These are phyloP conservation scores for Trichoderma afroharzianum DNA, from an alignment of 2,329 filamentous ascomycete genomes.

Conservation along the genomic window DNA sequence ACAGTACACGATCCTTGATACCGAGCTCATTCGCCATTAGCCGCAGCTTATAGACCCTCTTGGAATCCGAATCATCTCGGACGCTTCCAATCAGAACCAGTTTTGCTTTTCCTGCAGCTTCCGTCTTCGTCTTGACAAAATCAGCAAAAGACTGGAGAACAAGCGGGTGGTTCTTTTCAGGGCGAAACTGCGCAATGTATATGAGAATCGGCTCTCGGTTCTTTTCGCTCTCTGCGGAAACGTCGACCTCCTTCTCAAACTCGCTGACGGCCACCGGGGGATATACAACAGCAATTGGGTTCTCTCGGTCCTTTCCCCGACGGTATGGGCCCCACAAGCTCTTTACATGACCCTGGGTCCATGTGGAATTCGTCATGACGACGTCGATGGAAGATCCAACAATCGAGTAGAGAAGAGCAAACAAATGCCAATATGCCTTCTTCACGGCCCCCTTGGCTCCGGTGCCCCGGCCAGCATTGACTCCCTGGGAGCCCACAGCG, in stretches of 20 bases:
- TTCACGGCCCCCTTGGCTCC: constrained; percentile 71
- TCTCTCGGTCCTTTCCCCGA: constrained; percentile 40
- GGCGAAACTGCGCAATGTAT: constrained; percentile 96
- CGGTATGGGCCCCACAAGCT: constrained; percentile 69
- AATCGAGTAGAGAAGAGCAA: constrained; percentile 76
- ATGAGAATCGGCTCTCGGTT: constrained; percentile 69
- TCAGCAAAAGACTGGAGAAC: constrained; percentile 80
- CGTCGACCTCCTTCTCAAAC: constrained; percentile 68
- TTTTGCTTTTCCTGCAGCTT: constrained; percentile 54
- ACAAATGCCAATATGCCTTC: constrained; percentile 79
- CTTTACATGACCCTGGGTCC: constrained; percentile 83
- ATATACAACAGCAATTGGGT: constrained; percentile 73
- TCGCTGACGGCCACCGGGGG: constrained; percentile 89
- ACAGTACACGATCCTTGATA: constrained; percentile 79
- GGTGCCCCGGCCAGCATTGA: constrained; percentile 78
- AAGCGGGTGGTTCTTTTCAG: constrained; percentile 92
- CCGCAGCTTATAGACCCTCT: constrained; percentile 81
- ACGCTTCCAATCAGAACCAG: constrained; percentile 89
- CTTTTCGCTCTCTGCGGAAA: constrained; percentile 66
- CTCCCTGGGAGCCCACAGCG: constrained; percentile 58
- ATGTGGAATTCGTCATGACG: constrained; percentile 96
- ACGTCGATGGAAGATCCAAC: constrained; percentile 83
- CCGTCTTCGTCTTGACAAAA: constrained; percentile 58
- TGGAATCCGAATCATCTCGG: constrained; percentile 76
- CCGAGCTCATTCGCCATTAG: constrained; percentile 81